These are phyloP conservation scores for Gamsiella multidivaricata DNA, from an alignment of 192 early-diverging fungal species.

Conservation along the genomic window DNA sequence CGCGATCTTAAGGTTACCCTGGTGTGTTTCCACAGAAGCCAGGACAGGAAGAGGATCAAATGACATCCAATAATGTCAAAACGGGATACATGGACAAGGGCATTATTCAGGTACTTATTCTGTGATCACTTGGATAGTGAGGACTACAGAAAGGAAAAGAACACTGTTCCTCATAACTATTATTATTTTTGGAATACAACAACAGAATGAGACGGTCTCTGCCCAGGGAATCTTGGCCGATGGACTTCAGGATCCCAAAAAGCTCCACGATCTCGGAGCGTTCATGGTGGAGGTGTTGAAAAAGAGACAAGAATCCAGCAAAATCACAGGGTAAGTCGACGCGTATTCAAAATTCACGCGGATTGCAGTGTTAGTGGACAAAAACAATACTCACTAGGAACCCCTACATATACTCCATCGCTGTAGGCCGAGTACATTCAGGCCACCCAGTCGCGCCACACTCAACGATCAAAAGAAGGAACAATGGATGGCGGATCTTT, in stretches of 20 bases:
- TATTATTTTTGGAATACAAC: constrained; percentile 46
- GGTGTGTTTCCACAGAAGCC: constrained; percentile 70
- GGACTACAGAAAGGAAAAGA: too few species aligned
- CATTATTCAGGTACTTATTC: constrained; percentile 32
- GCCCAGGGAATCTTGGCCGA: constrained; percentile 64
- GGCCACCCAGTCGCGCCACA: constrained; percentile 57
- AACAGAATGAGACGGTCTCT: constrained; percentile 64
- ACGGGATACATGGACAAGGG: constrained; percentile 70
- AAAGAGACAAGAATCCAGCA: constrained; percentile 40
- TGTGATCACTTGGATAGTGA: neutral
- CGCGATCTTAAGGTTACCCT: constrained; percentile 53
- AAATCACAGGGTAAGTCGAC: constrained; percentile 27
- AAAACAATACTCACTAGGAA: neutral
- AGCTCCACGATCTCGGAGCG: constrained; percentile 57
- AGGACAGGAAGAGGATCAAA: constrained; percentile 64
- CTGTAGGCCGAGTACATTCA: constrained; percentile 59
- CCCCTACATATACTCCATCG: neutral
- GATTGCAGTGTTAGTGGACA: too few species aligned
- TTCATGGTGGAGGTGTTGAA: constrained; percentile 60
- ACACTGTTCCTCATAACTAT: too few species aligned
- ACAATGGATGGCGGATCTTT: constrained; percentile 64
- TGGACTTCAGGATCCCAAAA: constrained; percentile 59
- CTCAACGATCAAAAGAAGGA: constrained; percentile 61
- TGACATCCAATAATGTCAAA: constrained; percentile 72
- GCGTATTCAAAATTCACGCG: too few species aligned